Evolutionary conservation across 805 yeast species (phyloP).

Genomic region (Kluyveromyces starmeri): DNA sequence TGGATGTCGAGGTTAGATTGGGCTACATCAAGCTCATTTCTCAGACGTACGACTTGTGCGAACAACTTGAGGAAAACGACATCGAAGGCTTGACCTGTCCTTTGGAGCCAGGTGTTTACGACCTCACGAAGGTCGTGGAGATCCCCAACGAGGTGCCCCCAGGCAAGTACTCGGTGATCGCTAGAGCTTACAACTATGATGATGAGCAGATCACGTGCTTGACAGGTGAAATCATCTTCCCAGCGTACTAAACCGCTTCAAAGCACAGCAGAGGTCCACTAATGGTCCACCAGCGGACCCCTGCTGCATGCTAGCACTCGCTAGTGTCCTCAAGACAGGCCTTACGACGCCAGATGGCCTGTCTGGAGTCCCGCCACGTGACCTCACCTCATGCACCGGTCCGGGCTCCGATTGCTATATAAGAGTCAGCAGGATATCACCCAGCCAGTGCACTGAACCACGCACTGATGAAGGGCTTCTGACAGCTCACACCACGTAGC

Average conservation of each 20-base stretch:
- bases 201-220: constrained; percentile 80
- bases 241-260: constrained; percentile 18
- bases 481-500: too few relatives aligned
- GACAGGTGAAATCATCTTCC: constrained; percentile 53
- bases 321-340: too few relatives aligned
- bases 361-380: too few relatives aligned
- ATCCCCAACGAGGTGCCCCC: constrained; percentile 93
- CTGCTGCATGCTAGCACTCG: too few relatives aligned
- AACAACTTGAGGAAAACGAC: constrained; percentile 73
- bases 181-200: constrained; percentile 81
- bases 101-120: constrained; percentile 56
- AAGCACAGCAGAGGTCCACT: not conserved
- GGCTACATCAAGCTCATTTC: constrained; percentile 85
- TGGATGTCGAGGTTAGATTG: constrained; percentile 85
- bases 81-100: constrained; percentile 61
- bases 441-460: too few relatives aligned
- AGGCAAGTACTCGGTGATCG: constrained; percentile 78
- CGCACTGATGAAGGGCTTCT: too few relatives aligned
- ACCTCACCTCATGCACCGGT: too few relatives aligned
- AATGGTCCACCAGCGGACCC: too few relatives aligned
- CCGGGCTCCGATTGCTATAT: too few relatives aligned
- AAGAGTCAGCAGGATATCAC: too few relatives aligned
- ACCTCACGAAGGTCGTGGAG: constrained; percentile 61
- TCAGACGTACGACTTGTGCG: constrained; percentile 91
- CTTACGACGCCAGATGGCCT: too few relatives aligned